phyloP scores from a whole-genome alignment of 129 eudicot genomes.

The Apium graveolens region DNA sequence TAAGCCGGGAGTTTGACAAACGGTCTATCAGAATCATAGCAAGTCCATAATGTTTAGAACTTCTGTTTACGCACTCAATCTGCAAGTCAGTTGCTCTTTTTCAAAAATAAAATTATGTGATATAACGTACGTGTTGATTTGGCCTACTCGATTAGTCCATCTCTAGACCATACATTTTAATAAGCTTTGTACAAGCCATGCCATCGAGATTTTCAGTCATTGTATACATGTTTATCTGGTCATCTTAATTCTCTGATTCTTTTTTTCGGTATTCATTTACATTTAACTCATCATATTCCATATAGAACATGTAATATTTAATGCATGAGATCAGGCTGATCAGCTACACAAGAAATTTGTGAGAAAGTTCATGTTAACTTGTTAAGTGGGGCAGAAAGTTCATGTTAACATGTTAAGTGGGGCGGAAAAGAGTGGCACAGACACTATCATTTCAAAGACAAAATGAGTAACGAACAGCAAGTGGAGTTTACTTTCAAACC shows the following conservation, averaged over 20 bases:
- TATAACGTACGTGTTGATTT: neutral
- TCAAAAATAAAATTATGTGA: too few species aligned
- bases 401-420: too few species aligned
- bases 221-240: too few species aligned
- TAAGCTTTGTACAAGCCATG: too few species aligned
- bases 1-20: too few species aligned
- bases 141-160: slow-evolving; percentile 16
- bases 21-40: slow-evolving; percentile 52
- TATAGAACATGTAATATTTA: too few species aligned
- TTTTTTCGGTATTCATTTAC: too few species aligned
- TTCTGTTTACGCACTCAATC: slow-evolving; percentile 38
- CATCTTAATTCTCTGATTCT: too few species aligned
- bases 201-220: too few species aligned
- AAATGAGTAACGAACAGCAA: slow-evolving; percentile 1
- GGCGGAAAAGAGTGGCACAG: neutral
- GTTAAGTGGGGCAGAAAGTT: slow-evolving; percentile 1
- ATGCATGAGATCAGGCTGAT: neutral
- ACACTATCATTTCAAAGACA: neutral
- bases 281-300: too few species aligned
- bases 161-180: too few species aligned
- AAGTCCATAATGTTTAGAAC: slow-evolving; percentile 56
- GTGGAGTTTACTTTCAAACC: neutral
- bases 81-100: too few species aligned
- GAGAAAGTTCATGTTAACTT: neutral
- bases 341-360: neutral